phyloP scores from a whole-genome alignment of 306 rosid genomes.

The Senna siamea region DNA sequence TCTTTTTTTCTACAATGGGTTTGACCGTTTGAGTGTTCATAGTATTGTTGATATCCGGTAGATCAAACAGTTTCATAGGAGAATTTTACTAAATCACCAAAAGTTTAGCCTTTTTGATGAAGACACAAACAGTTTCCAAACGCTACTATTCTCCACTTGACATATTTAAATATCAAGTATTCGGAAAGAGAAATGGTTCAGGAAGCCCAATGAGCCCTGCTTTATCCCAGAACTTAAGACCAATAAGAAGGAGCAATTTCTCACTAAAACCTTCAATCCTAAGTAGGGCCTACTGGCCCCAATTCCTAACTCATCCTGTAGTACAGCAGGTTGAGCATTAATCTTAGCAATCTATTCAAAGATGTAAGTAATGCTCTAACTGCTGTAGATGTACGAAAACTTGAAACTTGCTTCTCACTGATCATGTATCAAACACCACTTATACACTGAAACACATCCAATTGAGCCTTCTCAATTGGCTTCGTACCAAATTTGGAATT shows the following conservation, averaged over 20 bases:
- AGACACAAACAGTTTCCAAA: no score
- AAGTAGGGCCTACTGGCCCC: not conserved
- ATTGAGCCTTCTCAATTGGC: not conserved
- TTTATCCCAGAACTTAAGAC: not conserved
- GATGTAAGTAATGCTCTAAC: not conserved
- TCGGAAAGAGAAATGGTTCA: not conserved
- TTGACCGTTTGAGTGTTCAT: not conserved
- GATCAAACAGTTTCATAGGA: constrained; percentile 10
- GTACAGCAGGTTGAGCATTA: not conserved
- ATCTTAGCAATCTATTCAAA: not conserved
- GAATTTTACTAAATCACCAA: not conserved
- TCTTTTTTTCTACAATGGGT: not conserved
- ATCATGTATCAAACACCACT: constrained; percentile 19
- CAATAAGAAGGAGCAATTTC: not conserved
- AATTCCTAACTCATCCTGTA: not conserved
- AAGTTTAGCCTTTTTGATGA: constrained; percentile 13
- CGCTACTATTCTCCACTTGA: not conserved
- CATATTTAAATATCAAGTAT: not conserved
- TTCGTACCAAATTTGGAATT: not conserved
- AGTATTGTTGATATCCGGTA: not conserved
- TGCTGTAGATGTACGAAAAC: not conserved
- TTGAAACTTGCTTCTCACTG: constrained; percentile 28
- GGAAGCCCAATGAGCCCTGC: constrained; percentile 6
- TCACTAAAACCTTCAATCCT: not conserved
- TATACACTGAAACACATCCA: constrained; percentile 18